Base-by-base conservation (phyloP, 2,329 filamentous ascomycete genomes). In the Xylariaceae sp. region DNA sequence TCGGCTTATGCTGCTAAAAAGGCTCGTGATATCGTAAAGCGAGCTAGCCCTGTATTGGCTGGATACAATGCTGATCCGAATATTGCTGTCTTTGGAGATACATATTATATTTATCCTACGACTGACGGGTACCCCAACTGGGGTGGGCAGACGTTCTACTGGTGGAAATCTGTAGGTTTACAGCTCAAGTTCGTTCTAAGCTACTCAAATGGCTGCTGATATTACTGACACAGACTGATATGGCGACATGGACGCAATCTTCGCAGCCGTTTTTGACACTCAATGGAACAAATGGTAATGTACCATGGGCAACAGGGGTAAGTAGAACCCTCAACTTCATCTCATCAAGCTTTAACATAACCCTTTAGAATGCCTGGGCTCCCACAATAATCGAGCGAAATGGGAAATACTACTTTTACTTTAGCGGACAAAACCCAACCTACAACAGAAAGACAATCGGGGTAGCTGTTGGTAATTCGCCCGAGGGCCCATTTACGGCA, bases 331-430 rank as follows among this genome's bases (percentile, higher is more conserved):
- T 4, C 2, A 13, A 11, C n/a, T 7, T 18, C 6, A 18, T 8
- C 9, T 7, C 0, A 27, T 44, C 3, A n/a, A n/a, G n/a, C n/a
- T n/a, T 10, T 36, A 23, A 49, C 30, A 15, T 8, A 11, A 42
- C 1, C 3, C 4, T 10, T 8, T 8, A 61, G 59, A 86, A 87
- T 61, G 79, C 86, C 3, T 88, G 85, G 85, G 85, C 85, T 0
- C 85, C 85, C 0, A 83, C 85, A 45, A 85, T 85, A 2, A 81
- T 82, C 1, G 70, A 74, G 42, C 82, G 81, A 43, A 73, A 81
- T 53, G 82, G 81, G 0, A 84, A 83, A 69, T 88, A 82, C 70
- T 87, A 85, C 62, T 81, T 88, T 23, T 86, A 84, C 69, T 87
- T 86, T 68, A 78, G 72, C 30, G 77, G 77, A 0, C 67, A 79